Base-by-base conservation (phyloP, 169 alveolate species). In the Eimeria falciformis region DNA sequence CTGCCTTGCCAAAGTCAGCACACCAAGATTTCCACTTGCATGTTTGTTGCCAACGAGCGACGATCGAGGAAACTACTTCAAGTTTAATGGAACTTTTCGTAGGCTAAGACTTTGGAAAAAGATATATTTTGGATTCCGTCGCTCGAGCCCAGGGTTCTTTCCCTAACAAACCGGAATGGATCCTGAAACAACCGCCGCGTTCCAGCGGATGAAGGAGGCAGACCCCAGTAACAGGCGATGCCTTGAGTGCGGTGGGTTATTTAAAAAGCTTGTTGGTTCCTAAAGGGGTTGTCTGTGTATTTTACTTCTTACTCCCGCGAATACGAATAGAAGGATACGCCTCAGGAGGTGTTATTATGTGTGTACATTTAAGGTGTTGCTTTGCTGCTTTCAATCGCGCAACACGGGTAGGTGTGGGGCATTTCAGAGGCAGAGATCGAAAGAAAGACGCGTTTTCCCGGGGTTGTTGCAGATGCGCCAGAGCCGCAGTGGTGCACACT, bases 401-500 rank as follows among this genome's bases (percentile, higher is more conserved):
- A n/a, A n/a, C n/a, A n/a, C n/a, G 37, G 14, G 7, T 14, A 11
- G 46, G 14, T 68, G 23, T 11, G 14, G n/a, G 62, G 14, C 62
- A 50, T 7, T 7, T 14, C 7, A 14, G 7, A 7, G 14, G 62
- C 62, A 11, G 62, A 7, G 14, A 7, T 11, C 62, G n/a, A n/a
- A n/a, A n/a, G n/a, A n/a, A n/a, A n/a, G n/a, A n/a, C n/a, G n/a
- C n/a, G 69, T 21, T 66, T 18, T 21, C 43, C 29, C 14, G 62
- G 62, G n/a, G 7, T n/a, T 21, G 85, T 50, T 53, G 56, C 92
- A 92, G 98, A 97, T 62, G 94, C 98, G n/a, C 93, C 97, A 40
- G 98, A 98, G 77, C 99, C 99, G 5, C 98, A 98, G 85, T 99
- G 99, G 99, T 96, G 98, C 33, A 97, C 99, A 69, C 94, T 99